A percentile compares a stretch with the other conserved stretches of the same genome.
Conservation (phyloP, 1,139 yeast species). For the Suhomyces anneliseae region DNA sequence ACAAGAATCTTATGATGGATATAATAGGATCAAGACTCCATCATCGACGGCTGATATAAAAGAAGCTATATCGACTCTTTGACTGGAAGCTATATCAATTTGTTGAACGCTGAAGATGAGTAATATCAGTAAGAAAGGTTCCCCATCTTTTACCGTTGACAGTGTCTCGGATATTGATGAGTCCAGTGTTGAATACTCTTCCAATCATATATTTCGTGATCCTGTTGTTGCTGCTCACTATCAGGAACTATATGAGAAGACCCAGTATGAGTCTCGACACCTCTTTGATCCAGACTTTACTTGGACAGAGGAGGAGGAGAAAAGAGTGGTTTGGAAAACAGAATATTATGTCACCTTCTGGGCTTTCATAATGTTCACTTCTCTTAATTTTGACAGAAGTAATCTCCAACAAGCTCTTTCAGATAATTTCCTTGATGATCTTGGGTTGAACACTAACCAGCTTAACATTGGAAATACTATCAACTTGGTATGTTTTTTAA, state of each 20-base stretch:
- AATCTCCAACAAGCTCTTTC: constrained; percentile 52
- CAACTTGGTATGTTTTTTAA: constrained; percentile 42
- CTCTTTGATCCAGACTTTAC: constrained; percentile 45
- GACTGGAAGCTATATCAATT: no score
- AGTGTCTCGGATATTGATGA: neutral
- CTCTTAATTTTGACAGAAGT: constrained; percentile 51
- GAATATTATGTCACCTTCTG: constrained; percentile 47
- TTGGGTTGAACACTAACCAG: constrained; percentile 43
- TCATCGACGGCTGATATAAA: no score
- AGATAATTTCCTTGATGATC: constrained; percentile 46
- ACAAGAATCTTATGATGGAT: no score
- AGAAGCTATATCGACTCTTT: no score
- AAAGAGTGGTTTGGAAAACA: constrained; percentile 37
- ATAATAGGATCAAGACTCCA: no score
- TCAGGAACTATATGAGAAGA: constrained; percentile 35
- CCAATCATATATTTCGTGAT: constrained; percentile 22
- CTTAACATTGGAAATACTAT: constrained; percentile 51
- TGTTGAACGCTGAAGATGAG: neutral
- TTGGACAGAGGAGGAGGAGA: constrained; percentile 48
- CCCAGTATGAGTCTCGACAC: constrained; percentile 45
- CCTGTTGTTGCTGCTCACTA: constrained; percentile 44
- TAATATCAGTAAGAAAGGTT: neutral
- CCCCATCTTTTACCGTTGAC: neutral
- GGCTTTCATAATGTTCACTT: constrained; percentile 51
- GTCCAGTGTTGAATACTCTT: neutral